Percentiles rank a stretch among this genome's conserved stretches.
phyloP scores from a whole-genome alignment of 345 rosid genomes.

The Ceriops tagal region DNA sequence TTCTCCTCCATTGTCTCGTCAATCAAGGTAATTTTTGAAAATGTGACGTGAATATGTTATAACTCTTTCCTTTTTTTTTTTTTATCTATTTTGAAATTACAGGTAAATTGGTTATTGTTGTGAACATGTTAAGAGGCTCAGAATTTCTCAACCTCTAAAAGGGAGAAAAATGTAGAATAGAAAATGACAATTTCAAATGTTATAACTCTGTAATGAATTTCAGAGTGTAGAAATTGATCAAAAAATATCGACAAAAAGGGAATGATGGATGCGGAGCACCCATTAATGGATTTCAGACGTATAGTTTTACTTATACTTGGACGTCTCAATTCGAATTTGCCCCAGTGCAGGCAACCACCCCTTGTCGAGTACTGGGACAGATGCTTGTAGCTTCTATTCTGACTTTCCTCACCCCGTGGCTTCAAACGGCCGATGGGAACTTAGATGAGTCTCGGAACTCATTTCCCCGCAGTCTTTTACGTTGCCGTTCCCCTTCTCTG shows the following conservation, averaged over 20 bases:
- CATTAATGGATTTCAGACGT: not conserved
- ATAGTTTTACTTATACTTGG: slow-evolving; percentile 22
- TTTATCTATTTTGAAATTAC: not conserved
- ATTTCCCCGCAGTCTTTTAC: not conserved
- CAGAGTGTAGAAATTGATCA: slow-evolving; percentile 14
- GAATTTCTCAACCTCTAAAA: slow-evolving; percentile 10
- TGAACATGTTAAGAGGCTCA: slow-evolving; percentile 1
- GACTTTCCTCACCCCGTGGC: too few relatives aligned
- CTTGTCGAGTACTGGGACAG: too few relatives aligned
- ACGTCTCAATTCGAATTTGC: slow-evolving; percentile 5
- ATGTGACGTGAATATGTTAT: too few relatives aligned
- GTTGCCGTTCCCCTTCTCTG: too few relatives aligned
- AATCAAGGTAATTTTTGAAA: not conserved
- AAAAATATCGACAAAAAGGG: slow-evolving; percentile 3
- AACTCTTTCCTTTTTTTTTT: too few relatives aligned
- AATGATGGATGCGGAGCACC: slow-evolving; percentile 14
- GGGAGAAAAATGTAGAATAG: slow-evolving; percentile 12
- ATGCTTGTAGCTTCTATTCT: too few relatives aligned
- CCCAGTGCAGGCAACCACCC: not conserved
- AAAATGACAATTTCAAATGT: slow-evolving; percentile 19
- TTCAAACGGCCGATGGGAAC: too few relatives aligned
- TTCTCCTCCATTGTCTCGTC: not conserved
- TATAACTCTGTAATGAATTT: slow-evolving; percentile 22
- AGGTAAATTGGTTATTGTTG: slow-evolving; percentile 12
- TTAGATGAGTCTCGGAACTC: too few relatives aligned